Conservation (phyloP, 441 rosid genomes). For the Croton setiger region DNA sequence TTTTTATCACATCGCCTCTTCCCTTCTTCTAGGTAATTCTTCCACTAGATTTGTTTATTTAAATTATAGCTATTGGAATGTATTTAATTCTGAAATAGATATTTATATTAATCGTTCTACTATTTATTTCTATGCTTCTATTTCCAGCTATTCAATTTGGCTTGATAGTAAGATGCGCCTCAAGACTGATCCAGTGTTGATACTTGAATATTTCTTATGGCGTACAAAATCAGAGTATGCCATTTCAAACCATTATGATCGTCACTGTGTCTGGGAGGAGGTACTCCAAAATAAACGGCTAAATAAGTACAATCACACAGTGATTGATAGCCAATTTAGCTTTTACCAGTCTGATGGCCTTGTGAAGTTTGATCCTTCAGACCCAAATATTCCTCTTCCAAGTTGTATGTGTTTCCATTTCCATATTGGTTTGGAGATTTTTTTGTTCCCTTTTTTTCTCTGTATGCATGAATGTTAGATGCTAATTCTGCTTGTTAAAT, state of each 20-base stretch:
- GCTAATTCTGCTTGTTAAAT: conserved; percentile 24
- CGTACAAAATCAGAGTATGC: conserved; percentile 75
- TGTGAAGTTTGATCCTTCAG: conserved; percentile 53
- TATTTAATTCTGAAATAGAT: background rate
- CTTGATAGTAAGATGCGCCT: conserved; percentile 93
- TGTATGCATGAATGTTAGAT: conserved; percentile 6
- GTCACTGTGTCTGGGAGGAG: conserved; percentile 98
- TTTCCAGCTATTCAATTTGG: conserved; percentile 86
- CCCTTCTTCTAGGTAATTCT: conserved; percentile 77
- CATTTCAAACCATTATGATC: conserved; percentile 91
- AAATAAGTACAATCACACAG: conserved; percentile 68
- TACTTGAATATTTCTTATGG: conserved; percentile 86
- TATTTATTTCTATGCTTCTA: conserved; percentile 5
- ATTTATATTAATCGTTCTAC: conserved; percentile 13
- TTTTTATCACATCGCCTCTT: conserved; percentile 86
- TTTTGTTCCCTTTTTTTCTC: conserved; percentile 12
- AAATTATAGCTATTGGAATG: conserved; percentile 19
- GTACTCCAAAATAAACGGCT: conserved; percentile 75
- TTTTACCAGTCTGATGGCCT: conserved; percentile 79
- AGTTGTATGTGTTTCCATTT: conserved; percentile 53
- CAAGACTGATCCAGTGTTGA: conserved; percentile 65
- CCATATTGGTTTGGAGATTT: conserved; percentile 5
- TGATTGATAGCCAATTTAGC: conserved; percentile 71
- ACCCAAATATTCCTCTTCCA: conserved; percentile 64
- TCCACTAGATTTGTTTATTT: conserved; percentile 21